Percentiles rank a stretch among this genome's conserved stretches.
Conservation (phyloP, 2,329 filamentous ascomycete genomes). For the Alternaria metachromatica region DNA sequence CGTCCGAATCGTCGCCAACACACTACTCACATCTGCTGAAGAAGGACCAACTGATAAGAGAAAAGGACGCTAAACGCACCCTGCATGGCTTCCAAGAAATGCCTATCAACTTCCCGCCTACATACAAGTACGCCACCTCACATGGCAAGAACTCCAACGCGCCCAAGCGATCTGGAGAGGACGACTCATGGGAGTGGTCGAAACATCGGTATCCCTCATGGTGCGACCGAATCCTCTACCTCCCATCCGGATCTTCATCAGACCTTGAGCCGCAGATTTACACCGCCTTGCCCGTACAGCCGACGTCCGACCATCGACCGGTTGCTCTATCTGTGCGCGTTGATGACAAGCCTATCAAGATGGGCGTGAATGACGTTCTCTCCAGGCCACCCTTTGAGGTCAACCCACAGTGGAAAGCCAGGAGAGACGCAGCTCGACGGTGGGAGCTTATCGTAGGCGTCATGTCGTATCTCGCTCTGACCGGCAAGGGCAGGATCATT, state of each 20-base stretch:
- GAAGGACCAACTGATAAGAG: conserved; percentile 79
- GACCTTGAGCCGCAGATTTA: conserved; percentile 68
- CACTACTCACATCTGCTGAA: conserved; percentile 73
- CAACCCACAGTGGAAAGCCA: conserved; percentile 62
- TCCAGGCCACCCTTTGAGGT: conserved; percentile 63
- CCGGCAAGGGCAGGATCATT: conserved; percentile 54
- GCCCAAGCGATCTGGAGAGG: conserved; percentile 30
- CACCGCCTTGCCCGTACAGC: conserved; percentile 75
- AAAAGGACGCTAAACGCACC: conserved; percentile 71
- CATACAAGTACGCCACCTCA: conserved; percentile 79
- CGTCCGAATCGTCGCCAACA: conserved; percentile 55
- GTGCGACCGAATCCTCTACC: conserved; percentile 89
- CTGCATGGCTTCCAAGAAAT: conserved; percentile 81
- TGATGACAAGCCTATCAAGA: conserved; percentile 59
- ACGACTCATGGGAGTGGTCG: conserved; percentile 72
- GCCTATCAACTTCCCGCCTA: conserved; percentile 80
- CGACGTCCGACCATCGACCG: conserved; percentile 86
- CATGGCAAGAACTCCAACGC: conserved; percentile 8
- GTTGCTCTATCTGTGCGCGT: conserved; percentile 76
- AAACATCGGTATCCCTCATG: conserved; percentile 83
- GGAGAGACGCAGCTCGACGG: conserved; percentile 60
- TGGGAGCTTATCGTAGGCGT: conserved; percentile 67
- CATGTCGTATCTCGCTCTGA: conserved; percentile 60
- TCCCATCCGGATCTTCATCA: conserved; percentile 55
- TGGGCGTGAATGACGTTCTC: conserved; percentile 45